Percentiles rank a stretch among this genome's conserved stretches.
Conservation (phyloP, 495 filamentous ascomycete genomes). For the Lasiosphaeria miniovina region DNA sequence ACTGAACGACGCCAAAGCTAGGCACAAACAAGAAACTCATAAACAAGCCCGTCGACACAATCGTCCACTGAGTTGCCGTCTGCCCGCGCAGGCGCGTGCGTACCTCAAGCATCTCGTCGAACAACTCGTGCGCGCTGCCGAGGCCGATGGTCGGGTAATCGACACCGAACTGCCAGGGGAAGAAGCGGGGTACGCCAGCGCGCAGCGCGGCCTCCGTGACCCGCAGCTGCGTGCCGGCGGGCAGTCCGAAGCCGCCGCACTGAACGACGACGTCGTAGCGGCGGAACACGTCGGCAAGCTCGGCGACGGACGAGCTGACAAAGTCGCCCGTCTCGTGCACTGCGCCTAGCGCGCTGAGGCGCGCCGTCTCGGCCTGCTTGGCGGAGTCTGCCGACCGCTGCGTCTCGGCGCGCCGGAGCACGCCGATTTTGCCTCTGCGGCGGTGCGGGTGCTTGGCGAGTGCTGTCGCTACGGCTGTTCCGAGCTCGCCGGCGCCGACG, state of each 20-base stretch:
- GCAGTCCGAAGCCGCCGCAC: slow-evolving; percentile 52
- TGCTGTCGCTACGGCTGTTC: slow-evolving; percentile 32
- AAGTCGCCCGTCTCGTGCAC: slow-evolving; percentile 49
- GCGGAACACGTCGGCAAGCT: slow-evolving; percentile 45
- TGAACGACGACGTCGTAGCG: slow-evolving; percentile 52
- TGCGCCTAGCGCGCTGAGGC: slow-evolving; percentile 36
- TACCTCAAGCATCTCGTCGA: slow-evolving; percentile 61
- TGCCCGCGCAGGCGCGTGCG: slow-evolving; percentile 50
- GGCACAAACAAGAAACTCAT: slow-evolving; percentile 60
- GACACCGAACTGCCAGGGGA: slow-evolving; percentile 67
- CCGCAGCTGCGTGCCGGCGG: slow-evolving; percentile 50
- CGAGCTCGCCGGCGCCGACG: slow-evolving; percentile 16
- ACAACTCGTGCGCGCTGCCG: slow-evolving; percentile 54
- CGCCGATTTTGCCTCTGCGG: slow-evolving; percentile 34
- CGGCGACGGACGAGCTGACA: slow-evolving; percentile 27
- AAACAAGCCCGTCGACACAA: slow-evolving; percentile 63
- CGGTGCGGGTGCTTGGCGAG: slow-evolving; percentile 42
- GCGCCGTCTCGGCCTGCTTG: slow-evolving; percentile 23
- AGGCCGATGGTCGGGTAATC: slow-evolving; percentile 60
- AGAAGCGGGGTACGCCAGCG: slow-evolving; percentile 44
- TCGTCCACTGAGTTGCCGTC: slow-evolving; percentile 48
- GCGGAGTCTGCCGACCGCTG: slow-evolving; percentile 34
- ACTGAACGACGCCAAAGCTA: slow-evolving; percentile 54
- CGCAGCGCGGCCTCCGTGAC: slow-evolving; percentile 48
- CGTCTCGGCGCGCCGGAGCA: slow-evolving; percentile 49